phyloP scores from a whole-genome alignment of 495 filamentous ascomycete species.

The Aspergillus diversus region DNA sequence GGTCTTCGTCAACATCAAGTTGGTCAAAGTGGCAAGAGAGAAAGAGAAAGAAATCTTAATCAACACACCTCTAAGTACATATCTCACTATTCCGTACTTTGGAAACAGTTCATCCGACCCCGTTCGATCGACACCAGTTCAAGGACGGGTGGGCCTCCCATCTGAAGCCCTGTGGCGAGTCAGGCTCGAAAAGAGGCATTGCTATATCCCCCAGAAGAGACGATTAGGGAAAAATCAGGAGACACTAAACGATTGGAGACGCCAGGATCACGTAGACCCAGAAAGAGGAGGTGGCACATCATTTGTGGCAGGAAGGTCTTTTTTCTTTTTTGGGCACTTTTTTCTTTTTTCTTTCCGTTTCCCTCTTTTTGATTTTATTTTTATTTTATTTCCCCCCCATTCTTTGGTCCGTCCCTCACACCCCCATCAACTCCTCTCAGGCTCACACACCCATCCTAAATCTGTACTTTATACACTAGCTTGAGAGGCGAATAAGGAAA shows the following conservation, averaged over 20 bases:
- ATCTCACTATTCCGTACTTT: not conserved
- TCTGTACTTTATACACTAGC: not conserved
- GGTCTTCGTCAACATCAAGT: not conserved
- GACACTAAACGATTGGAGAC: not conserved
- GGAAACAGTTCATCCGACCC: not conserved
- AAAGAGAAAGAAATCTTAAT: too few relatives aligned
- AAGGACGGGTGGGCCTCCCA: not conserved
- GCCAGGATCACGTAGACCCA: not conserved
- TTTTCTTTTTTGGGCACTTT: not conserved
- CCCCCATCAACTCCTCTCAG: not conserved
- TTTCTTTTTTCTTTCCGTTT: not conserved
- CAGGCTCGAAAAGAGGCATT: constrained; percentile 7
- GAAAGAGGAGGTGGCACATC: not conserved
- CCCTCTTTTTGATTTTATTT: not conserved
- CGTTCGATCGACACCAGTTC: constrained; percentile 9
- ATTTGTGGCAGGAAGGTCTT: not conserved
- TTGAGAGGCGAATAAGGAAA: constrained; percentile 1
- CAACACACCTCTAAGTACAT: not conserved
- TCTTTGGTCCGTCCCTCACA: not conserved
- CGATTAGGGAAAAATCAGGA: constrained; percentile 7
- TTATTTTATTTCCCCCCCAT: not conserved
- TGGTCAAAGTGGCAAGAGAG: not conserved
- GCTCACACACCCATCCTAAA: not conserved
- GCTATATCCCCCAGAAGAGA: not conserved
- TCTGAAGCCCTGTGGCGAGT: constrained; percentile 20